Base-by-base conservation (phyloP, 768 basidiomycete species). In the Agaricus blazei region DNA sequence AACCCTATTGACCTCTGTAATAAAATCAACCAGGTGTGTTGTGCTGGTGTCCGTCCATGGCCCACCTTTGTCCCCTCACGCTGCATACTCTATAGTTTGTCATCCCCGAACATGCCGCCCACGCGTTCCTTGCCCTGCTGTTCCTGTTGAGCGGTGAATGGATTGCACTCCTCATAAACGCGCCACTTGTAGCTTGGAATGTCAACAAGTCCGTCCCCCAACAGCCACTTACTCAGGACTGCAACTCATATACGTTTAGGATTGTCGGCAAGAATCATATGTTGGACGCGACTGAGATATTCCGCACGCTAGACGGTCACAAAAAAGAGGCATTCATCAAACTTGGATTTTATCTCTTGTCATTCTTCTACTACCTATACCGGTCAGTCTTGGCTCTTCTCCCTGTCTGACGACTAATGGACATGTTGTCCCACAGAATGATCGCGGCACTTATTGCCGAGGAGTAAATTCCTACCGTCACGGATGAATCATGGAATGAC, bases 1-100 rank as follows among this genome's bases (percentile, higher is more conserved):
- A 98, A 98, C 72, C 96, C 96, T 54, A 98, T 98, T 80, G 96
- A 98, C 72, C 87, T 98, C 41, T 98, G 96, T 74, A 98, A 98
- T 77, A 98, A 97, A 76, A 86, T 98, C 64, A 98, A 98, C 70
- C 90, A 93, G 73, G 96, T 95, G 58, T 43, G 77, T 72, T 26
- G 31, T 37, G 1, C 7, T 45, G 11, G 19, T 24, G 54, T 1
- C 51, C 12, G 24, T 52, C 26, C n/a, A 42, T 11, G n/a, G 5
- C 27, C 34, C 27, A 9, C 34, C 11, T 5, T 12, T 6, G 28
- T 27, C 48, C 53, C 36, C 49, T 15, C 48, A 23, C 53, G 54
- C 26, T 12, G 29, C 6, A 34, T 34, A 8, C 34, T 19, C n/a
- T 57, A 19, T 57, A 98, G 95, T 98, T 98, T 67, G 93, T 98